Evolutionary conservation across 805 yeast genomes (phyloP), one percentile per base, ranked within the genome.

Genomic region (Phaffomyces opuntiae): DNA sequence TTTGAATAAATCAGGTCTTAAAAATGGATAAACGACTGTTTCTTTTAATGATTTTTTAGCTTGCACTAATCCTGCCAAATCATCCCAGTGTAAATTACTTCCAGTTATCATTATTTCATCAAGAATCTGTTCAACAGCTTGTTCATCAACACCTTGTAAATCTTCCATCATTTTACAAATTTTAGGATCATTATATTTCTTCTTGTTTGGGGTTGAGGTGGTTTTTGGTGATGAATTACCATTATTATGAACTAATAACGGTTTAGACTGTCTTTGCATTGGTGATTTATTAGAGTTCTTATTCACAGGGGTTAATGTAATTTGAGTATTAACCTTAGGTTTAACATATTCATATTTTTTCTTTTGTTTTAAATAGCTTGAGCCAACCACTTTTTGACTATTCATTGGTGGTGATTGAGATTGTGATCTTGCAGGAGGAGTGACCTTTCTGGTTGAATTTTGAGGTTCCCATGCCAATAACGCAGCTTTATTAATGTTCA

Each of bases 1-100:
- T 48, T 79, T 77, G 61, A 91, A 93, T 47, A 91, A 70, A 65
- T 91, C 98, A 0, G 98, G 99, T 43, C 98, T 74, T 52, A 93
- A 66, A 59, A 91, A 90, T 24, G 99, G 99, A 62, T 90, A 91
- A 13, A 91, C 97, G 5, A 93, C 96, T 0, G 97, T 87, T 62
- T 91, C 99, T 61, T 89, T 91, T 45, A 91, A 69, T 2, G 96
- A 84, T 51, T 76, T 77, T 59, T 91, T 93, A 3, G 97, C 96
- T n/a, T 74, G 72, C 44, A 84, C 91, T 29, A 93, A 66, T 1
- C 99, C 99, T 0, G 96, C 96, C 51, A 91, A 85, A 59, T 93
- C 98, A 43, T 84, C 91, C 98, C 98, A 93, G 54, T 77, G 81
- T 2, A 91, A 93, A 55, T 87, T 87, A 59, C 90, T 96, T 13